Evolutionary conservation across 345 rosid species (phyloP), one percentile per base, ranked within the genome.

Genomic region (Carallia pectinifolia): DNA sequence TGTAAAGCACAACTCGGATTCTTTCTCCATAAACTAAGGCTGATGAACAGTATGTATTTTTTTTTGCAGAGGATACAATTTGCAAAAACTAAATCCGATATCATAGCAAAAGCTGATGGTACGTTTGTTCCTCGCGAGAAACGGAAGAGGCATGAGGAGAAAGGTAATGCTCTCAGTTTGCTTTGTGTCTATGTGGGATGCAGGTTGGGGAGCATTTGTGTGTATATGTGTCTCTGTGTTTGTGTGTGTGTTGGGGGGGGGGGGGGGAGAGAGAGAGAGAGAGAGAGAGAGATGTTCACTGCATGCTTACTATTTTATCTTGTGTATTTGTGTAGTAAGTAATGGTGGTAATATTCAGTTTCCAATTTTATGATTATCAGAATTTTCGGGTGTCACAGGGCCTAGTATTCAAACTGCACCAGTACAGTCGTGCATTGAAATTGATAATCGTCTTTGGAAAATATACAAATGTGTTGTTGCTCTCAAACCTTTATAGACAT

Each of bases 51-150:
- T 71, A 7, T 78, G 30, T 66, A n/a, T 52, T 60, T 55, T 52
- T 60, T 55, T 16, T 44, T 60, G 64, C 84, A 95, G 99, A 92
- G 97, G 81, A 89, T 96, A 80, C 96, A 89, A 72, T 92, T 76
- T 81, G 98, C 98, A 30, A 92, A 92, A 82, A 83, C 97, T 5
- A 96, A 96, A 75, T 92, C 98, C 54, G 99, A 96, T 82, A 77
- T 92, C 67, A 71, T 96, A 69, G 88, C 99, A 56, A 96, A 90
- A 82, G 97, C 98, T 5, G 98, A 96, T 84, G 99, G 99, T 58
- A 89, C 97, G 2, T 96, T 96, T 86, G 97, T 89, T 77, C 98
- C 96, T 33, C 88, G 97, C 36, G 98, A 96, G 85, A 96, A 93
- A 65, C 71, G 97, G 58, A 96, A 92, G 89, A 88, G 89, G 76